Evolutionary conservation across 345 rosid genomes (phyloP).

Genomic region (Lepidium aucheri): DNA sequence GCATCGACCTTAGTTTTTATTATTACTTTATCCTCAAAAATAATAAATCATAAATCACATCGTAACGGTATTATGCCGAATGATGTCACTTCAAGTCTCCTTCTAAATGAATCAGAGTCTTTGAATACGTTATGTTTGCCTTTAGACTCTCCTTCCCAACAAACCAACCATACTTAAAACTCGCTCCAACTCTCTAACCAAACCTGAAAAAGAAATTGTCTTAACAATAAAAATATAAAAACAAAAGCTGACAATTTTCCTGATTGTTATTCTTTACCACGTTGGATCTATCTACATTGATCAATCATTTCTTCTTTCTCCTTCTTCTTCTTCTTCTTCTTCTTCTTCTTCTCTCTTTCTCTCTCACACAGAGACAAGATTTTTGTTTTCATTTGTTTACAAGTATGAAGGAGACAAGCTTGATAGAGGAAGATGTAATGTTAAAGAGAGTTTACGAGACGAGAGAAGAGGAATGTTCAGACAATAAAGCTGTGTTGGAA

Average conservation of each 20-base stretch:
- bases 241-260: conserved; percentile 26
- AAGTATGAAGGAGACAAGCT: conserved; percentile 2
- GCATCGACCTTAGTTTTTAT: conserved; percentile 8
- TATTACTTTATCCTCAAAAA: neutral
- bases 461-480: neutral
- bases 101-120: conserved; percentile 11
- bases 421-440: conserved; percentile 2
- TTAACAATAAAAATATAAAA: conserved; percentile 6
- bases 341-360: neutral
- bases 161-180: neutral
- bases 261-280: conserved; percentile 29
- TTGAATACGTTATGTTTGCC: conserved; percentile 19
- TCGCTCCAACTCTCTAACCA: conserved; percentile 22
- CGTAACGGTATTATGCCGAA: conserved; percentile 14
- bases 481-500: neutral
- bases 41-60: neutral
- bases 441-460: neutral
- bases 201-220: conserved; percentile 7
- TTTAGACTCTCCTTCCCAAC: conserved; percentile 14
- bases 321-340: neutral
- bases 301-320: conserved; percentile 2
- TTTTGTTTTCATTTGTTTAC: neutral
- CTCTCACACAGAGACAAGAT: neutral
- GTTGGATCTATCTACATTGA: conserved; percentile 30
- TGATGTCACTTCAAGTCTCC: conserved; percentile 6